A percentile compares a stretch with the other conserved stretches of the same genome.
Evolutionary conservation across 768 basidiomycete species (phyloP).

Genomic region (Mycena rosella): DNA sequence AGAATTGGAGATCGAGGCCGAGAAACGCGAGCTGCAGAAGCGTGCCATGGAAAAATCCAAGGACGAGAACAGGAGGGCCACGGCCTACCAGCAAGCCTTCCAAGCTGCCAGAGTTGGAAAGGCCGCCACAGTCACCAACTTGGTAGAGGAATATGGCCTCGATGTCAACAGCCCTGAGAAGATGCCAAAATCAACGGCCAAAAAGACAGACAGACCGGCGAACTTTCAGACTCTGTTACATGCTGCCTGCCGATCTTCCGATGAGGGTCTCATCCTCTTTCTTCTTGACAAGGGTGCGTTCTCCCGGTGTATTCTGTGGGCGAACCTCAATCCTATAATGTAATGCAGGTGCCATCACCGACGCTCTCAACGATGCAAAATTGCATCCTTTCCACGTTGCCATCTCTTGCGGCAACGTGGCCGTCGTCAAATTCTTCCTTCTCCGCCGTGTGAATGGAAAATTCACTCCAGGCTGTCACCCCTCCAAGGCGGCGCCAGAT

Average conservation of each 20-base stretch:
- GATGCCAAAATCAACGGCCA: slow-evolving; percentile 39
- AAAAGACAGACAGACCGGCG: slow-evolving; percentile 26
- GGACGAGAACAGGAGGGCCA: slow-evolving; percentile 40
- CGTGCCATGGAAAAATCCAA: slow-evolving; percentile 43
- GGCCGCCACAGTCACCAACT: slow-evolving; percentile 41
- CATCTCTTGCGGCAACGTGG: slow-evolving; percentile 49
- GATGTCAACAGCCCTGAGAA: slow-evolving; percentile 51
- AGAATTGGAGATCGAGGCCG: slow-evolving; percentile 51
- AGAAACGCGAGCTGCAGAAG: slow-evolving; percentile 46
- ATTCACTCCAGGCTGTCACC: slow-evolving; percentile 49
- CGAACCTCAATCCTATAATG: slow-evolving; percentile 4
- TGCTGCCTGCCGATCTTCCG: slow-evolving; percentile 50
- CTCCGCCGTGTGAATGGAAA: slow-evolving; percentile 44
- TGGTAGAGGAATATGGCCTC: slow-evolving; percentile 46
- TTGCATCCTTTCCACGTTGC: slow-evolving; percentile 53
- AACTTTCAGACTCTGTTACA: slow-evolving; percentile 51
- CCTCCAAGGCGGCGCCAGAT: slow-evolving; percentile 51
- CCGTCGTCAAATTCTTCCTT: slow-evolving; percentile 49
- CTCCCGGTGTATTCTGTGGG: slow-evolving; percentile 34
- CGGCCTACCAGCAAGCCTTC: slow-evolving; percentile 46
- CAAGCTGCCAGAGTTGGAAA: slow-evolving; percentile 40
- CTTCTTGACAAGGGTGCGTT: slow-evolving; percentile 52
- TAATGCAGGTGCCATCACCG: slow-evolving; percentile 47
- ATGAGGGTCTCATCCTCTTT: slow-evolving; percentile 47
- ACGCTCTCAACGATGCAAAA: slow-evolving; percentile 46